Conservation (phyloP, 1,284 basidiomycete species). For the Pholiota adiposa region DNA sequence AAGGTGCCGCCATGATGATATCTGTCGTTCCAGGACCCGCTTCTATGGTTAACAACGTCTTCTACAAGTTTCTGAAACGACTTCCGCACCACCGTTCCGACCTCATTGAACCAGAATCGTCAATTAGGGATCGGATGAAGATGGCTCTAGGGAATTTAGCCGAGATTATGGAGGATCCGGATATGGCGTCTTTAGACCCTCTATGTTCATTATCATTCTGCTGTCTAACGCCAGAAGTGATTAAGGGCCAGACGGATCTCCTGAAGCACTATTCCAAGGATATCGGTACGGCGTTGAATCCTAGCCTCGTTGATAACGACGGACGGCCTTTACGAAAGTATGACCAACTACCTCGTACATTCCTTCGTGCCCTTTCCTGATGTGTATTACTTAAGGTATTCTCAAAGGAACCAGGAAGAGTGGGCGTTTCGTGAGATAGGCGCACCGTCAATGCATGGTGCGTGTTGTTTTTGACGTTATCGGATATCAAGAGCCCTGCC, state of each 20-base stretch:
- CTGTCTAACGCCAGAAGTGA: conserved; percentile 56
- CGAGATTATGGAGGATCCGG: conserved; percentile 50
- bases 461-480: conserved; percentile 8
- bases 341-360: conserved; percentile 22
- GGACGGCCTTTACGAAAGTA: conserved; percentile 66
- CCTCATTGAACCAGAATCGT: conserved; percentile 36
- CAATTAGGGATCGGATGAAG: conserved; percentile 51
- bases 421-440: conserved; percentile 68
- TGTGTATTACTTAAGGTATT: conserved; percentile 42
- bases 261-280: conserved; percentile 52
- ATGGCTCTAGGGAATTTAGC: conserved; percentile 57
- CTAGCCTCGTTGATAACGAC: conserved; percentile 49
- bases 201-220: conserved; percentile 68
- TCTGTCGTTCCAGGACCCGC: conserved; percentile 54
- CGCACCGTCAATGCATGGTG: conserved; percentile 60
- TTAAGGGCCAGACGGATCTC: conserved; percentile 53
- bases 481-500: not conserved
- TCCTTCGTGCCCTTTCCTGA: not conserved
- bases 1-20: conserved; percentile 55
- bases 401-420: conserved; percentile 54
- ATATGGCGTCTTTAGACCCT: conserved; percentile 57
- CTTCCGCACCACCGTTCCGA: conserved; percentile 55
- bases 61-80: conserved; percentile 62
- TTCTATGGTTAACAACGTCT: conserved; percentile 68
- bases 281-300: conserved; percentile 54